Percentiles rank a stretch among this genome's conserved stretches.
These are phyloP conservation scores for Alopecurus myosuroides DNA, from an alignment of 176 grass and related monocot species.

Conservation along the genomic window DNA sequence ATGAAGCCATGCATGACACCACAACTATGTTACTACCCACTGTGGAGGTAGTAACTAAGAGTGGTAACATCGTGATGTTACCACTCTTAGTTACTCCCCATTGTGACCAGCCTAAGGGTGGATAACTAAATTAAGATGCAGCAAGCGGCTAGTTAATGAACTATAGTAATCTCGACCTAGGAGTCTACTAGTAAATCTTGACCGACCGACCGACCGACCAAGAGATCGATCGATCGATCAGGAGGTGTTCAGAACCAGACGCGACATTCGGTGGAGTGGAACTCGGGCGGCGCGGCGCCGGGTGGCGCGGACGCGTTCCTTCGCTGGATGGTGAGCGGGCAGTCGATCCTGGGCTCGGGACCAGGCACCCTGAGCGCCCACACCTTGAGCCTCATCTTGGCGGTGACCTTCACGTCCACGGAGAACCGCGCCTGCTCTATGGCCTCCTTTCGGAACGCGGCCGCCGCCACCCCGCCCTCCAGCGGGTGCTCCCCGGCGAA, in stretches of 20 bases:
- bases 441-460: conserved; percentile 27
- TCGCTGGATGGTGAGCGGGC: conserved; percentile 20
- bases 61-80: too few relatives aligned
- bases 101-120: too few relatives aligned
- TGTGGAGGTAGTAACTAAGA: too few relatives aligned
- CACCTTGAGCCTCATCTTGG: conserved; percentile 13
- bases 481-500: conserved; percentile 20
- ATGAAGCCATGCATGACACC: too few relatives aligned
- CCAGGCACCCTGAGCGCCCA: conserved; percentile 18
- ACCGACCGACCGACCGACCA: background rate
- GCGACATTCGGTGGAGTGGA: conserved; percentile 16
- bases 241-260: conserved; percentile 19
- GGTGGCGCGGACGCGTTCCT: background rate
- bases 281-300: background rate
- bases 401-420: conserved; percentile 8
- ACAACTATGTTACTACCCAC: too few relatives aligned
- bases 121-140: background rate
- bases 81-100: too few relatives aligned
- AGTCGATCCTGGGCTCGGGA: conserved; percentile 17
- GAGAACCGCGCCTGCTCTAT: conserved; percentile 9
- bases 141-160: background rate
- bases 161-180: background rate
- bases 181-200: background rate
- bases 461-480: conserved; percentile 17
- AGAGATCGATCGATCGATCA: background rate